Percentiles rank a stretch among this genome's conserved stretches.
Evolutionary conservation across 306 rosid genomes (phyloP).

Genomic region (Sicyos edulis): DNA sequence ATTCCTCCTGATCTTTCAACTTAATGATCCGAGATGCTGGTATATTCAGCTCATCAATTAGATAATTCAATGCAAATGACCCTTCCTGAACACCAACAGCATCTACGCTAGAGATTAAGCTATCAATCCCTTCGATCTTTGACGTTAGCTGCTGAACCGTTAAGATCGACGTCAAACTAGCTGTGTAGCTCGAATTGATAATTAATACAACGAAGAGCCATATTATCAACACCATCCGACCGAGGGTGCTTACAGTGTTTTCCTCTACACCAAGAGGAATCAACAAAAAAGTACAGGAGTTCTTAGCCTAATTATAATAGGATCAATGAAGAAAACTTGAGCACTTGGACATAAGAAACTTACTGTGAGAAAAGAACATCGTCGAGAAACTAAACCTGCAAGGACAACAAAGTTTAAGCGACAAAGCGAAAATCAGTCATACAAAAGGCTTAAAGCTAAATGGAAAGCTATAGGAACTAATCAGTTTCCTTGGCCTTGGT

Average conservation of each 20-base stretch:
- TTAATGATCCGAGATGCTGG: slow-evolving; percentile 54
- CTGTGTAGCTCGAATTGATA: slow-evolving; percentile 87
- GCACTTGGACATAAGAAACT: slow-evolving; percentile 24
- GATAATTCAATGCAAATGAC: slow-evolving; percentile 53
- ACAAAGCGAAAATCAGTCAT: background rate
- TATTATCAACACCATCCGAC: slow-evolving; percentile 67
- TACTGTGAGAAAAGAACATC: slow-evolving; percentile 88
- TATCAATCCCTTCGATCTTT: slow-evolving; percentile 66
- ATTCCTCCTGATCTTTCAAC: slow-evolving; percentile 45
- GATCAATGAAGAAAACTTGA: slow-evolving; percentile 5
- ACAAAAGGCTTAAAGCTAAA: background rate
- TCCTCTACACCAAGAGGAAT: slow-evolving; percentile 43
- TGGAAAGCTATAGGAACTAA: background rate
- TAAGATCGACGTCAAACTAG: slow-evolving; percentile 91
- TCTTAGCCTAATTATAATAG: background rate
- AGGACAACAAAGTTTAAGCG: too few relatives aligned
- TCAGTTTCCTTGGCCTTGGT: background rate
- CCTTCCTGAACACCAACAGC: slow-evolving; percentile 81
- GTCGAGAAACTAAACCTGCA: slow-evolving; percentile 94
- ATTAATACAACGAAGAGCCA: slow-evolving; percentile 89
- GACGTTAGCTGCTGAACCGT: slow-evolving; percentile 67
- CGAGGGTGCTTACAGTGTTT: slow-evolving; percentile 68
- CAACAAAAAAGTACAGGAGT: slow-evolving; percentile 22
- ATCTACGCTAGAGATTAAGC: slow-evolving; percentile 51
- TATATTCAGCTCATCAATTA: slow-evolving; percentile 54